phyloP scores from a whole-genome alignment of 352 stramenopile genomes.

The Elongisporangium senticosum region DNA sequence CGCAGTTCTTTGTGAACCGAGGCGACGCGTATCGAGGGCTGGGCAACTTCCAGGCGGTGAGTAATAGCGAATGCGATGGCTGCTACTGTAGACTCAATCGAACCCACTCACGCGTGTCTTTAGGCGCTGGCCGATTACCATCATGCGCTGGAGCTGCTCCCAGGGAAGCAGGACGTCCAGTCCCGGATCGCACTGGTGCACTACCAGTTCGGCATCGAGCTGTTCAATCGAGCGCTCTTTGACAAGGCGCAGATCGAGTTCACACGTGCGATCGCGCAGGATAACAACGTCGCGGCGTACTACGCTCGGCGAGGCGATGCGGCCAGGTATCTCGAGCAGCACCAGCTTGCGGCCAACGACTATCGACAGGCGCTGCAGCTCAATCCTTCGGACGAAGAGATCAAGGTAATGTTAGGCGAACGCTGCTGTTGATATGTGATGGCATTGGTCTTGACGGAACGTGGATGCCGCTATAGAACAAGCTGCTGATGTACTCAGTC shows the following conservation, averaged over 20 bases:
- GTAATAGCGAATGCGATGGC: slow-evolving; percentile 1
- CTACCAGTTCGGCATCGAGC: slow-evolving; percentile 75
- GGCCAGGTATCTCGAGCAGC: slow-evolving; percentile 67
- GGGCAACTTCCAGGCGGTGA: slow-evolving; percentile 62
- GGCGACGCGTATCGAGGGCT: slow-evolving; percentile 73
- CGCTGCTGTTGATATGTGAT: background rate
- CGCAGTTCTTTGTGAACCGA: slow-evolving; percentile 58
- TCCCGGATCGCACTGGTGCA: slow-evolving; percentile 68
- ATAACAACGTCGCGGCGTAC: slow-evolving; percentile 49
- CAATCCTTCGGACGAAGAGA: slow-evolving; percentile 55
- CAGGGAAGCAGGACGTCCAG: slow-evolving; percentile 39
- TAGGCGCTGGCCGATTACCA: slow-evolving; percentile 80
- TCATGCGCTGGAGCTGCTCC: slow-evolving; percentile 52
- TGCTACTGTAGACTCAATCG: slow-evolving; percentile 2
- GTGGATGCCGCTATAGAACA: slow-evolving; percentile 22
- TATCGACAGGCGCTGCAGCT: slow-evolving; percentile 48
- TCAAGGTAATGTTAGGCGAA: slow-evolving; percentile 23
- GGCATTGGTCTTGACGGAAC: background rate
- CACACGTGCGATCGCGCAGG: slow-evolving; percentile 44
- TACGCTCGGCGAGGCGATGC: slow-evolving; percentile 67
- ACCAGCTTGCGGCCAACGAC: slow-evolving; percentile 42
- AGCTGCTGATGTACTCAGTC: slow-evolving; percentile 54
- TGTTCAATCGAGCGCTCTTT: slow-evolving; percentile 73
- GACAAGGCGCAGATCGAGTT: slow-evolving; percentile 76
- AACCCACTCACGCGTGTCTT: background rate